Percentiles rank a stretch among this genome's conserved stretches.
Evolutionary conservation across 495 filamentous ascomycete genomes (phyloP).

Genomic region (Talaromyces liani): DNA sequence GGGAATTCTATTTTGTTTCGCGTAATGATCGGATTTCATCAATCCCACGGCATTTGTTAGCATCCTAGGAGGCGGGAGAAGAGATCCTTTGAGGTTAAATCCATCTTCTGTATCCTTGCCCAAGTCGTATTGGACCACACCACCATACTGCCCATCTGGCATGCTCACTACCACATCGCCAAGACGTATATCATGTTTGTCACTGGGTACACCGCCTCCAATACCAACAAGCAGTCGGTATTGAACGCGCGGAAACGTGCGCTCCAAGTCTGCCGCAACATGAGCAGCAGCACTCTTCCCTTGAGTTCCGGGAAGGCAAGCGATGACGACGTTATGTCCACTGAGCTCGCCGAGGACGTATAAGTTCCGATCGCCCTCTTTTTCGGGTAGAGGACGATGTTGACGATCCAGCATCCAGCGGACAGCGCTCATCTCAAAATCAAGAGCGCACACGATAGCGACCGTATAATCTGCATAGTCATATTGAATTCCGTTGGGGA

Average conservation of each 20-base stretch:
- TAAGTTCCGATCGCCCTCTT: conserved; percentile 19
- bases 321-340: conserved; percentile 22
- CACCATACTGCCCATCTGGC: not conserved
- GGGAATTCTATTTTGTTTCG: not conserved
- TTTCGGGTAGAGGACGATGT: conserved; percentile 14
- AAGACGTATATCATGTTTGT: conserved; percentile 16
- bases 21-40: not conserved
- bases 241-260: not conserved
- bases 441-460: conserved; percentile 30
- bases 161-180: conserved; percentile 31
- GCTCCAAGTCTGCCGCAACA: conserved; percentile 3
- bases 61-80: not conserved
- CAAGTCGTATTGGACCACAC: conserved; percentile 13
- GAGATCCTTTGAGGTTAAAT: not conserved
- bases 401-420: conserved; percentile 22
- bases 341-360: conserved; percentile 25
- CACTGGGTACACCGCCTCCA: conserved; percentile 23
- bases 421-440: conserved; percentile 27
- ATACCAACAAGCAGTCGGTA: conserved; percentile 22
- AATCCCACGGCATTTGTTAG: not conserved
- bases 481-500: not conserved
- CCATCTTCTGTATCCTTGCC: not conserved
- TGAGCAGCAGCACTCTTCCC: conserved; percentile 6
- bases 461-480: conserved; percentile 22
- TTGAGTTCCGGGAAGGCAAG: conserved; percentile 8